Percentiles rank a stretch among this genome's conserved stretches.
These are phyloP conservation scores for Albugo candida DNA, from an alignment of 352 stramenopile genomes.

Conservation along the genomic window DNA sequence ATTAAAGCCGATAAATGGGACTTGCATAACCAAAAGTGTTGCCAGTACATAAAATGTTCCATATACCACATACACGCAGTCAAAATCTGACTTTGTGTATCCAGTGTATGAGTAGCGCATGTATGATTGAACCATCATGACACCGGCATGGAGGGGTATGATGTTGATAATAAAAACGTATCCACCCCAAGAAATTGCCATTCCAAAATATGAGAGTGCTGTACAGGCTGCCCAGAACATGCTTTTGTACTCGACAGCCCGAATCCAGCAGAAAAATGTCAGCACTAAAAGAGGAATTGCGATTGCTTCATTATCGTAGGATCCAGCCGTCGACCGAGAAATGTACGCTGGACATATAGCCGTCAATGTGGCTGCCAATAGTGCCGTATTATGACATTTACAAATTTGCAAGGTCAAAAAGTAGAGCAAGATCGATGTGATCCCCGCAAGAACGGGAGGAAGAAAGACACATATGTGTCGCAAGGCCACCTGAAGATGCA, in stretches of 20 bases:
- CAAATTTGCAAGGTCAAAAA: slow-evolving; percentile 76
- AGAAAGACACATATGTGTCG: slow-evolving; percentile 83
- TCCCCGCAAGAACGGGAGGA: slow-evolving; percentile 71
- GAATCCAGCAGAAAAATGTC: slow-evolving; percentile 94
- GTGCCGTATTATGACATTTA: slow-evolving; percentile 28
- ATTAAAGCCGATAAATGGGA: slow-evolving; percentile 97
- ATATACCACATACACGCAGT: slow-evolving; percentile 93
- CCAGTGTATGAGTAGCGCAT: too few species aligned
- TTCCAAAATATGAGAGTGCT: slow-evolving; percentile 91
- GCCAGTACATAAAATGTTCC: slow-evolving; percentile 95
- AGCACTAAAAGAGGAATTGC: slow-evolving; percentile 95
- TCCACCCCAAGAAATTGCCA: slow-evolving; percentile 92
- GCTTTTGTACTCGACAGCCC: slow-evolving; percentile 45
- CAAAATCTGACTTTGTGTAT: slow-evolving; percentile 66
- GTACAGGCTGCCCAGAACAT: slow-evolving; percentile 42
- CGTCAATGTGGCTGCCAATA: slow-evolving; percentile 86
- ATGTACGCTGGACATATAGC: slow-evolving; percentile 94
- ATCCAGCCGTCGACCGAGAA: slow-evolving; percentile 91
- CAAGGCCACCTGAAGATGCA: slow-evolving; percentile 51
- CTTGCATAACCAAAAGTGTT: slow-evolving; percentile 89
- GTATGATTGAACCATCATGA: slow-evolving; percentile 45
- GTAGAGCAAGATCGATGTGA: slow-evolving; percentile 73
- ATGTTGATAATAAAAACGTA: slow-evolving; percentile 99
- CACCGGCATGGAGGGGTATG: slow-evolving; percentile 88
- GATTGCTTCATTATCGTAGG: slow-evolving; percentile 98